Base-by-base conservation (phyloP, 176 grass and related monocot species). In the Microstegium vimineum region DNA sequence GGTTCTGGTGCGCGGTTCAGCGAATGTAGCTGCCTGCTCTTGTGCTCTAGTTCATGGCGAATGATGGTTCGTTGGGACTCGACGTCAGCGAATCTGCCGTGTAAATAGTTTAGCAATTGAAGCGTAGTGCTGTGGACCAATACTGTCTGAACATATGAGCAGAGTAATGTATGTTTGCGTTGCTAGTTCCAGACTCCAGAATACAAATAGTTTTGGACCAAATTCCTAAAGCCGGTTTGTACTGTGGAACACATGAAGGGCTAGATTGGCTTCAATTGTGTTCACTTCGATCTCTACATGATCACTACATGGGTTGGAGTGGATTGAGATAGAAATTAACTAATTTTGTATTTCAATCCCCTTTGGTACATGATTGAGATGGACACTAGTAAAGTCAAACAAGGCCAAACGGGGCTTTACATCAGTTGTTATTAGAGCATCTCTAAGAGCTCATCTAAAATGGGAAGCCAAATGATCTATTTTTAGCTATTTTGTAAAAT, bases 1-100 rank as follows among this genome's bases (percentile, higher is more conserved):
- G 7, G 22, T 66, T 43, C 69, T 80, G 34, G 43, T 56, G 56
- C 6, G 32, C 57, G 11, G 25, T 42, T 33, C 59, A 54, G 84
- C 41, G 68, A 80, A 86, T 79, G 76, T 80, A 73, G 73, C 68
- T 56, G 18, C 69, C 33, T 73, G 68, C 52, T 56, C 76, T 32
- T 37, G 57, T 56, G 76, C 76, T n/a, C 69, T 8, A 14, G 82
- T 17, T 35, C 70, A 30, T 47, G 20, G 15, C 45, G 25, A 59
- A 59, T 59, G 54, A 59, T 47, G 25, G 14, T 16, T 43, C 18
- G 69, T 59, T 25, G 45, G 26, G 41, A 47, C 81, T 64, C 30
- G n/a, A 68, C 12, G 25, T 5, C 5, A 6, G 17, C 10, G 41
- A 80, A 26, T 31, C 76, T 66, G 25, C 69, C 76, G 12, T 80